phyloP scores from a whole-genome alignment of 2,329 filamentous ascomycete species.

The Xylariomycetidae sp. region DNA sequence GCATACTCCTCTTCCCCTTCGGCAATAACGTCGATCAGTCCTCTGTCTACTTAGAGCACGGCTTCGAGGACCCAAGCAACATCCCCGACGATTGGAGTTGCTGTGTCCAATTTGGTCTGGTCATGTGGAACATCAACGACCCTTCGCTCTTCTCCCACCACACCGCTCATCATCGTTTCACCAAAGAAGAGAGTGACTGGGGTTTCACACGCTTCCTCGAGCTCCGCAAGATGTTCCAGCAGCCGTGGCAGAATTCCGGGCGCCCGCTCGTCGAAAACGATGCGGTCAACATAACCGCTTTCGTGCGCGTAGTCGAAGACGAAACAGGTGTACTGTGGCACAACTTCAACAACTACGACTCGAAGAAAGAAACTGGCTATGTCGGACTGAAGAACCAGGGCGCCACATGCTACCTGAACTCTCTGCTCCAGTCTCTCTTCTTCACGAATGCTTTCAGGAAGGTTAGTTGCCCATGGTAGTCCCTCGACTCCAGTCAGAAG shows the following conservation, averaged over 20 bases:
- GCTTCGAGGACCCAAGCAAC: conserved; percentile 65
- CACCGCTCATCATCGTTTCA: conserved; percentile 90
- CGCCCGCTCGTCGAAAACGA: conserved; percentile 75
- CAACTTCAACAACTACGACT: conserved; percentile 91
- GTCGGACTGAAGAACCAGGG: conserved; percentile 96
- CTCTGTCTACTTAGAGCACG: conserved; percentile 95
- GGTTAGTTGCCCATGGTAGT: conserved; percentile 37
- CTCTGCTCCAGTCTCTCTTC: conserved; percentile 75
- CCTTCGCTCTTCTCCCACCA: conserved; percentile 79
- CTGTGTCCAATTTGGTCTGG: conserved; percentile 90
- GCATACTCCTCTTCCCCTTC: conserved; percentile 89
- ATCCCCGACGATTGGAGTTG: conserved; percentile 92
- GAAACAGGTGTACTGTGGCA: conserved; percentile 88
- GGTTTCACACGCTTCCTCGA: conserved; percentile 97
- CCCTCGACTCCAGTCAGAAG: neutral
- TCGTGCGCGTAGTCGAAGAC: conserved; percentile 75
- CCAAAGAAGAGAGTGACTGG: conserved; percentile 94
- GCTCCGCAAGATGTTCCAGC: conserved; percentile 74
- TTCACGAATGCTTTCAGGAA: conserved; percentile 93
- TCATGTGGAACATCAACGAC: conserved; percentile 90
- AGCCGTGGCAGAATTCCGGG: conserved; percentile 62
- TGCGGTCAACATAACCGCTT: conserved; percentile 72
- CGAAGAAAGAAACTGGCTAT: conserved; percentile 98
- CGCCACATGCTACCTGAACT: conserved; percentile 85
- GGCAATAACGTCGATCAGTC: conserved; percentile 92